A percentile compares a stretch with the other conserved stretches of the same genome.
Evolutionary conservation across 495 filamentous ascomycete species (phyloP).

Genomic region (Thozetella sp.): DNA sequence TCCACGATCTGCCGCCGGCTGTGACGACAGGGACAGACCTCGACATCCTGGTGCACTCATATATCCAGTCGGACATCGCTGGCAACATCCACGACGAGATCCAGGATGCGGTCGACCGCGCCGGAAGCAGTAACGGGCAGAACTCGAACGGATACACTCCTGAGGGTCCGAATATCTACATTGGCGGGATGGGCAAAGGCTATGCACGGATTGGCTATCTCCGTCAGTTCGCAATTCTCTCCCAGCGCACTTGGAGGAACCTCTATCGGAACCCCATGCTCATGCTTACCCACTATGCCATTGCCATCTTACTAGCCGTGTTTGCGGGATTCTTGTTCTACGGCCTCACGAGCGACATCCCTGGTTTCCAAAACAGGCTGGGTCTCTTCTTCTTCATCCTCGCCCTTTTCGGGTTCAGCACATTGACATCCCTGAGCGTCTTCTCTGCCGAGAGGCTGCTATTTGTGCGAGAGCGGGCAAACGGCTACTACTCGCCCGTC

Average conservation of each 20-base stretch:
- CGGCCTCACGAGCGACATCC: constrained; percentile 91
- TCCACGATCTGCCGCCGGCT: constrained; percentile 75
- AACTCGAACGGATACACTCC: constrained; percentile 60
- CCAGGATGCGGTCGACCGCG: constrained; percentile 55
- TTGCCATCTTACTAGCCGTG: constrained; percentile 91
- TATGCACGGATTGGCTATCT: constrained; percentile 79
- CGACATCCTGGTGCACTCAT: constrained; percentile 77
- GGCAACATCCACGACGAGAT: constrained; percentile 81
- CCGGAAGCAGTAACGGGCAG: constrained; percentile 68
- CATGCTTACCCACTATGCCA: constrained; percentile 99
- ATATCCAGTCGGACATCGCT: constrained; percentile 78
- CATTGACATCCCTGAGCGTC: constrained; percentile 88
- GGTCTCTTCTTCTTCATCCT: constrained; percentile 98
- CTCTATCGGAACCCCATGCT: constrained; percentile 97
- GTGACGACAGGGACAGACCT: constrained; percentile 73
- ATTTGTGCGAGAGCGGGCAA: constrained; percentile 93
- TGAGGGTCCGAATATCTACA: constrained; percentile 38
- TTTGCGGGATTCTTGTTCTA: constrained; percentile 96
- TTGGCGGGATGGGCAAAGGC: constrained; percentile 65
- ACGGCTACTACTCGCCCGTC: constrained; percentile 95
- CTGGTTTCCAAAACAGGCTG: constrained; percentile 97
- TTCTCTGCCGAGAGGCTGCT: constrained; percentile 91
- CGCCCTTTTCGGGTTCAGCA: constrained; percentile 95
- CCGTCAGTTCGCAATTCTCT: constrained; percentile 87
- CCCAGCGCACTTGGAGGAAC: constrained; percentile 92